Conservation (phyloP, 176 grass and related monocot species). For the Ensete ventricosum region DNA sequence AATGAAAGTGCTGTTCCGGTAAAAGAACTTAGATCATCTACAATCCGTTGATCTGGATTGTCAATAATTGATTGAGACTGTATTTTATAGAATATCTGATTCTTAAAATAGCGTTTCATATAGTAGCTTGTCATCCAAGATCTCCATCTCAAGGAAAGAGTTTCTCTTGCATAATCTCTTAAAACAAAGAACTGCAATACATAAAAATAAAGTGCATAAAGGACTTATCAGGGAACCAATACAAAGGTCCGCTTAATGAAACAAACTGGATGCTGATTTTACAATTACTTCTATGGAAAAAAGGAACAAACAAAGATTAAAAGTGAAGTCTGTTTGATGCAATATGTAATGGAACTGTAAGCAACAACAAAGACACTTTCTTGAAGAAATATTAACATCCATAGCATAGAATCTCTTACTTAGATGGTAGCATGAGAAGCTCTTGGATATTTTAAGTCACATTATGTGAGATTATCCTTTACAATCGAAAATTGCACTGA, state of each 20-base stretch:
- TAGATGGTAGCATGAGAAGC: too few relatives aligned
- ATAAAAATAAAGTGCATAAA: slow-evolving; percentile 1
- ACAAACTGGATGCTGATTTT: background rate
- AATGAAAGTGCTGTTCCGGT: slow-evolving; percentile 86
- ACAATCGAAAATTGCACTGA: too few relatives aligned
- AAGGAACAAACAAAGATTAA: too few relatives aligned
- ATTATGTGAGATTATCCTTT: too few relatives aligned
- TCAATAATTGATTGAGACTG: slow-evolving; percentile 94
- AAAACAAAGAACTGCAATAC: slow-evolving; percentile 84
- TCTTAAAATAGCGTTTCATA: slow-evolving; percentile 89
- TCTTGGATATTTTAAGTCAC: too few relatives aligned
- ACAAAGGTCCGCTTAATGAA: background rate
- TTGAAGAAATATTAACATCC: too few relatives aligned
- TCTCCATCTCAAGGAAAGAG: slow-evolving; percentile 92
- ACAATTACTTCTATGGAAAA: too few relatives aligned
- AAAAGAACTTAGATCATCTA: slow-evolving; percentile 87
- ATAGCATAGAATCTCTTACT: too few relatives aligned
- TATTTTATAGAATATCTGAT: slow-evolving; percentile 85
- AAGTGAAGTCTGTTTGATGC: too few relatives aligned
- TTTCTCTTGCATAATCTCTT: slow-evolving; percentile 95
- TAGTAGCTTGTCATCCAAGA: slow-evolving; percentile 98
- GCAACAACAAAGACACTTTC: too few relatives aligned
- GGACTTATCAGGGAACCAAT: slow-evolving; percentile 2
- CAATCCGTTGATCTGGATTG: slow-evolving; percentile 92
- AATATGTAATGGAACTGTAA: too few relatives aligned